These are phyloP conservation scores for Yamadazyma dendronema DNA, from an alignment of 1,139 yeast genomes.

Conservation along the genomic window DNA sequence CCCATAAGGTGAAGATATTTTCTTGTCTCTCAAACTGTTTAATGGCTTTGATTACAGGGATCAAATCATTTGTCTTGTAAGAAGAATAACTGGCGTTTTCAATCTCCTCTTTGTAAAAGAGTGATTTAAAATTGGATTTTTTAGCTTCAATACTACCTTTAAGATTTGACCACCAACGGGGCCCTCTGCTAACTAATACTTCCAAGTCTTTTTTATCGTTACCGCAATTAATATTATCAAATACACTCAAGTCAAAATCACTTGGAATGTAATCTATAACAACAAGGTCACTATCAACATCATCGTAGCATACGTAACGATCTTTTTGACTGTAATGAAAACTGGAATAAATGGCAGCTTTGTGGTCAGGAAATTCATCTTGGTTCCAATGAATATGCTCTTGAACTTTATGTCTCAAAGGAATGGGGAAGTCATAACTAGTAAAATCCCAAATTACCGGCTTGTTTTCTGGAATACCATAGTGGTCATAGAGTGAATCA, in stretches of 20 bases:
- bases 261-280: not conserved
- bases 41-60: too few species aligned
- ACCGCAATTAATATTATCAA: not conserved
- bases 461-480: not conserved
- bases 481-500: not conserved
- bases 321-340: not conserved
- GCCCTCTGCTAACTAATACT: too few species aligned
- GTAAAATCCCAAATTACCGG: not conserved
- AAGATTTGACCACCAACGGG: too few species aligned
- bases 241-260: not conserved
- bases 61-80: too few species aligned
- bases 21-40: too few species aligned
- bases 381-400: not conserved
- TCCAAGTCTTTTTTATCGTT: not conserved
- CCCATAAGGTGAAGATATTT: too few species aligned
- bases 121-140: too few species aligned
- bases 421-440: not conserved
- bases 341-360: too few species aligned
- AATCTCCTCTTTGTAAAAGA: too few species aligned
- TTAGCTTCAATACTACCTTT: too few species aligned
- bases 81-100: too few species aligned
- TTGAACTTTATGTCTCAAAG: not conserved
- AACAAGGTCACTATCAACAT: not conserved
- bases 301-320: not conserved
- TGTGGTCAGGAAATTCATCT: not conserved